Evolutionary conservation across 2,329 filamentous ascomycete species (phyloP), one percentile per base, ranked within the genome.

Genomic region (Periconia sp.): DNA sequence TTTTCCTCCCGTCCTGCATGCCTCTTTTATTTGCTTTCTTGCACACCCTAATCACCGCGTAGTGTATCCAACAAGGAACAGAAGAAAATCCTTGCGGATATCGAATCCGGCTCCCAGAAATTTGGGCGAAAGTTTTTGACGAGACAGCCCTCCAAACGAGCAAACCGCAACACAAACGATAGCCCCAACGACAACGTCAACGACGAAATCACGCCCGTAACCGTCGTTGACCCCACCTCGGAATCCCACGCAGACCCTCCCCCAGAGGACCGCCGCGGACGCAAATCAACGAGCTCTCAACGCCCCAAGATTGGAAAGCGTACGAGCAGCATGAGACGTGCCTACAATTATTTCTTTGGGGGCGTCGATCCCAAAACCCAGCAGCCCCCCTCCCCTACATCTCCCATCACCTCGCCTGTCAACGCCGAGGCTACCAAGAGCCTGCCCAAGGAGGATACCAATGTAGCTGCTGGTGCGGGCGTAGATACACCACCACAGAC

Each of bases 271-370:
- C 63, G 67, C 45, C 56, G 67, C 63, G 68, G 69, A 52, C 69
- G 71, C 18, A 68, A 65, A 53, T 72, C 70, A 31, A 64, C 65
- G 11, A 65, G 43, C 37, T 63, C 64, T 45, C 53, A 57, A 47
- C 66, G 70, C 46, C 70, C 70, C n/a, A 64, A 64, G 57, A 59
- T 72, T 18, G 70, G 68, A 52, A 72, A 71, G 53, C 68, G 71
- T 27, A 68, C 63, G 23, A 71, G 66, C 72, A 74, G 70, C 47
- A 75, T 75, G 72, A 65, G 66, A 56, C 64, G 72, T 53, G 71
- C 71, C 10, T 74, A 74, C 64, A 72, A 73, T 59, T 75, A 74
- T 55, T 74, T 75, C 48, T 75, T 75, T 54, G 71, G 71, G 45
- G 64, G 62, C 41, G 41, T 44, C 19, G 47, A 60, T 23, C 57